Conservation (phyloP, 352 stramenopile genomes). For the Phytopythium aichiense region DNA sequence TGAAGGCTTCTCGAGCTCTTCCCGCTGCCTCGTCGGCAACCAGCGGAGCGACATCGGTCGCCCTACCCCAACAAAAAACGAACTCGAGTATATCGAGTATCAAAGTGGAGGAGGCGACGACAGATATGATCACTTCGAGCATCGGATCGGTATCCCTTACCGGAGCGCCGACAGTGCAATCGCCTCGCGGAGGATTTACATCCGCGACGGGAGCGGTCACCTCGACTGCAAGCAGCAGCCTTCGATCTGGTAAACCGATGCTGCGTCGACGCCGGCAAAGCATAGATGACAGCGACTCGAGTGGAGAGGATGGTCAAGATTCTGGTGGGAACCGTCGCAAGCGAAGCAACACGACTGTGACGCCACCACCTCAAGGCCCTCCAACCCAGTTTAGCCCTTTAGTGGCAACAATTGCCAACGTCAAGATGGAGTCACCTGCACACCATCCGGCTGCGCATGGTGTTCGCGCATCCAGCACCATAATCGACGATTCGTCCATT, state of each 20-base stretch:
- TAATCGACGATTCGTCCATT: slow-evolving; percentile 15
- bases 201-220: too few species aligned
- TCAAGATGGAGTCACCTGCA: slow-evolving; percentile 8
- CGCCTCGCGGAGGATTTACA: background rate
- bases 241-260: slow-evolving; percentile 19
- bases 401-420: background rate
- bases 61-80: background rate
- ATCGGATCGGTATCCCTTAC: slow-evolving; percentile 43
- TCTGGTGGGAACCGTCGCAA: slow-evolving; percentile 48
- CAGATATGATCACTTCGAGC: slow-evolving; percentile 46
- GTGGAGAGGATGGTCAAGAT: slow-evolving; percentile 50
- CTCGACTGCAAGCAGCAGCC: background rate
- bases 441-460: slow-evolving; percentile 6
- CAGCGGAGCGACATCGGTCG: background rate
- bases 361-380: slow-evolving; percentile 6
- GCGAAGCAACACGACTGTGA: slow-evolving; percentile 54
- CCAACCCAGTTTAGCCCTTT: background rate
- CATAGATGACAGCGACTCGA: slow-evolving; percentile 59
- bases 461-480: background rate
- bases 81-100: background rate
- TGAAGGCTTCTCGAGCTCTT: background rate
- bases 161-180: slow-evolving; percentile 18
- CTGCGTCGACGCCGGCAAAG: slow-evolving; percentile 45
- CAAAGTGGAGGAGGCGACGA: slow-evolving; percentile 30
- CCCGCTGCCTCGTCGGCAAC: background rate